Evolutionary conservation across 495 filamentous ascomycete genomes (phyloP), one percentile per base, ranked within the genome.

Genomic region (Articulospora tetracladia): DNA sequence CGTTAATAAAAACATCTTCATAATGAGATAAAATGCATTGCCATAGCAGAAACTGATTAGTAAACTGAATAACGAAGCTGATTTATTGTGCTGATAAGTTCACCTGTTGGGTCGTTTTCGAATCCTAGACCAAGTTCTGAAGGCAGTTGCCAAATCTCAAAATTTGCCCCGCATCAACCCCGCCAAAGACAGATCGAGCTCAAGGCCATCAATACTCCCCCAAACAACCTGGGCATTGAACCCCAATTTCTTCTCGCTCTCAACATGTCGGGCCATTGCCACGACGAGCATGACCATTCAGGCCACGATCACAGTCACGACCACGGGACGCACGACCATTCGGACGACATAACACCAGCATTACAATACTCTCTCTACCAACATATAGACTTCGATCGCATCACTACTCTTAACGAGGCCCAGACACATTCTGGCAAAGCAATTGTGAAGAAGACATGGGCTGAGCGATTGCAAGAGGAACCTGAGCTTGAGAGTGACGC

Each of bases 391-490:
- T 97, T 98, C 71, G 87, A 90, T 73, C 80, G 83, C 13, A 88
- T 98, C 64, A 81, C 70, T n/a, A 92, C 93, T 0, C 70, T 96
- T 54, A 98, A 98, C 69, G 95, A 98, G 73, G 74, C 82, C 0
- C 70, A 70, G 7, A 73, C 82, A 4, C 83, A 84, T 39, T 84
- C 88, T 2, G 94, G 92, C 32, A 79, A 78, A 55, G 85, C 81
- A 1, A 82, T 97, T 53, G 80, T 93, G n/a, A 81, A 89, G 72
- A 98, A 98, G 75, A 89, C 91, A 47, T 98, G 92, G 92, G 79
- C 82, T 3, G 86, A 97, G 70, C 77, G 94, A 57, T 64, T 97
- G 58, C 72, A 86, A 26, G 70, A 79, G 11, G 75, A 86, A 62
- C 89, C 90, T 0, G 86, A 92, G 72, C 79, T 98, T 13, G 82